phyloP scores from a whole-genome alignment of 2,329 filamentous ascomycete genomes.

The Ramularia endophylla region DNA sequence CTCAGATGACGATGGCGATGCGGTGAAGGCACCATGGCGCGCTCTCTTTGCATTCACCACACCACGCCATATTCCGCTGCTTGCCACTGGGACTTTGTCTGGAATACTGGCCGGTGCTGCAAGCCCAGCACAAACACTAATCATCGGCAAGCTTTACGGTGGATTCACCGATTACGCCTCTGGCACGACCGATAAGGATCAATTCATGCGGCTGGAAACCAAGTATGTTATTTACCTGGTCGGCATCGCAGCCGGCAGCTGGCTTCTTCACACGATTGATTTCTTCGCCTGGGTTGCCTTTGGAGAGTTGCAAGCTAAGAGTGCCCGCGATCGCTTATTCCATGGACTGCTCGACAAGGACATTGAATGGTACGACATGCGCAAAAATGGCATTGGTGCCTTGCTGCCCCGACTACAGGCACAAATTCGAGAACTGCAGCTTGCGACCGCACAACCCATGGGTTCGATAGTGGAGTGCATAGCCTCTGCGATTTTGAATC shows the following conservation, averaged over 20 bases:
- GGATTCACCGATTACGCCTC: constrained; percentile 61
- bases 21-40: constrained; percentile 37
- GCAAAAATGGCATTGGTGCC: constrained; percentile 64
- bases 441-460: constrained; percentile 72
- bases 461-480: constrained; percentile 62
- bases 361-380: constrained; percentile 74
- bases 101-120: constrained; percentile 57
- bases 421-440: constrained; percentile 77
- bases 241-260: constrained; percentile 58
- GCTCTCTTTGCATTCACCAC: constrained; percentile 68
- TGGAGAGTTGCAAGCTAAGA: constrained; percentile 71
- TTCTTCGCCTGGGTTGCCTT: constrained; percentile 69
- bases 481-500: constrained; percentile 58
- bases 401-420: constrained; percentile 67
- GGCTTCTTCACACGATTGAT: constrained; percentile 61
- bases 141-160: constrained; percentile 71
- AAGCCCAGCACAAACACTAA: constrained; percentile 59
- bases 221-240: constrained; percentile 58
- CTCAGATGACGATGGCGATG: constrained; percentile 6
- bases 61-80: constrained; percentile 50
- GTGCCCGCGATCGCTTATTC: constrained; percentile 61
- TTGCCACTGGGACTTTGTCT: constrained; percentile 51
- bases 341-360: constrained; percentile 62
- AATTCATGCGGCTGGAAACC: constrained; percentile 52
- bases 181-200: constrained; percentile 43